Conservation (phyloP, 345 rosid species). For the Ceriops tagal region DNA sequence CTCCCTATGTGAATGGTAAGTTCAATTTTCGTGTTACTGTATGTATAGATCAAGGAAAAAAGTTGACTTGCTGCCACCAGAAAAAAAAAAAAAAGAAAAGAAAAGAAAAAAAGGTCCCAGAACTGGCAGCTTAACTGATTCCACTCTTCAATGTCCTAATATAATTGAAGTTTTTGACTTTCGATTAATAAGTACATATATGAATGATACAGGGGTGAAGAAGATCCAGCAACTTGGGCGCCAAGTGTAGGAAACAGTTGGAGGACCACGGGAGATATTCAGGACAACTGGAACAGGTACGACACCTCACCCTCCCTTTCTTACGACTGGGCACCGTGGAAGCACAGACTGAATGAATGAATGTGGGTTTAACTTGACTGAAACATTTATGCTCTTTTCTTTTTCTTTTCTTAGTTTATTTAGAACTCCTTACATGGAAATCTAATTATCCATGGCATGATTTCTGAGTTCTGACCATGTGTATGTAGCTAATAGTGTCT, state of each 20-base stretch:
- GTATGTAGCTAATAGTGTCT: no score
- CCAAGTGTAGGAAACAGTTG: slow-evolving; percentile 76
- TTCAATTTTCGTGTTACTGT: no score
- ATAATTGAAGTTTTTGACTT: not conserved
- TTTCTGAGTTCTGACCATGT: no score
- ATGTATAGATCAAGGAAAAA: no score
- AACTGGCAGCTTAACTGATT: not conserved
- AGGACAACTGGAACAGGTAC: slow-evolving; percentile 70
- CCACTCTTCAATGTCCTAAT: not conserved
- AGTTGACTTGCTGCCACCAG: not conserved
- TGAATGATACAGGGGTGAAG: slow-evolving; percentile 49
- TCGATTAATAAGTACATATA: no score
- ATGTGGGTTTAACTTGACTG: not conserved
- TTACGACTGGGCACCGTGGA: not conserved
- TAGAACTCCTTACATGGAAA: not conserved
- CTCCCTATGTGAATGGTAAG: slow-evolving; percentile 88
- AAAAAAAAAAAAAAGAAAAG: not conserved
- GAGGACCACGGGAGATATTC: slow-evolving; percentile 84
- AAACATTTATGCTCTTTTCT: no score
- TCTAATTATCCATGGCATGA: no score
- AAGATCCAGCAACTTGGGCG: slow-evolving; percentile 96
- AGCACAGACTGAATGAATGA: not conserved
- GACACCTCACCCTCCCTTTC: no score
- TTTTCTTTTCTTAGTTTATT: not conserved
- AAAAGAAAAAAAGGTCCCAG: not conserved